phyloP scores from a whole-genome alignment of 1,139 yeast genomes.

The Candida anutae region DNA sequence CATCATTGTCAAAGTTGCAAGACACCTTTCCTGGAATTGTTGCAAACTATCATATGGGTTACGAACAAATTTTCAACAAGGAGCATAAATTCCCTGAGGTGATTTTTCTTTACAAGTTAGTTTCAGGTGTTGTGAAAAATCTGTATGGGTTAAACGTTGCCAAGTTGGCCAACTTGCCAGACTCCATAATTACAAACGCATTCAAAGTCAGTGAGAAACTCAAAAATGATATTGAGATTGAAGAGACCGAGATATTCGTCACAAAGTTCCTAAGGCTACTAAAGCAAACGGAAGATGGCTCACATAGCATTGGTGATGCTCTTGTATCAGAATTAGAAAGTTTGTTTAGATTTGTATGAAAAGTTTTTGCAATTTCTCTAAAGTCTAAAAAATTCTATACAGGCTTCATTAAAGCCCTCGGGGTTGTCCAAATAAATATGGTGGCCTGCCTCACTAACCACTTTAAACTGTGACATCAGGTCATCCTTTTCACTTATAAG shows the following conservation, averaged over 20 bases:
- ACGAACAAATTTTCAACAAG: conserved; percentile 31
- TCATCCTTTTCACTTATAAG: conserved; percentile 14
- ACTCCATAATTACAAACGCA: conserved; percentile 43
- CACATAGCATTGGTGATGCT: too few relatives aligned
- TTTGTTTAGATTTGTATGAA: background rate
- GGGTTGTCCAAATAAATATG: conserved; percentile 37
- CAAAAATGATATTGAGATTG: conserved; percentile 24
- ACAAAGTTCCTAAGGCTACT: conserved; percentile 2
- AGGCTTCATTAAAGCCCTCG: conserved; percentile 19
- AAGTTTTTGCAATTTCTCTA: background rate
- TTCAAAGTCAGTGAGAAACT: conserved; percentile 34
- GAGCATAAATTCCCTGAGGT: conserved; percentile 33
- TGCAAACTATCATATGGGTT: conserved; percentile 72
- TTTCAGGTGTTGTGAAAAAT: conserved; percentile 50
- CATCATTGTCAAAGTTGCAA: conserved; percentile 54
- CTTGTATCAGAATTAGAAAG: background rate
- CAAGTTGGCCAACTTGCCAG: conserved; percentile 55
- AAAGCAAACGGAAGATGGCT: too few relatives aligned
- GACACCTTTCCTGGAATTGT: conserved; percentile 31
- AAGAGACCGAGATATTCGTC: conserved; percentile 4
- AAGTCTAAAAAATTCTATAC: conserved; percentile 19
- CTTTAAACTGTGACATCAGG: conserved; percentile 13
- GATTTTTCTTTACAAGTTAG: conserved; percentile 57
- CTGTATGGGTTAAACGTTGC: conserved; percentile 82
- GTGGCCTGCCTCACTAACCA: conserved; percentile 35